A percentile compares a stretch with the other conserved stretches of the same genome.
These are phyloP conservation scores for Paramecium sonneborni DNA, from an alignment of 73 alveolate species.

Conservation along the genomic window DNA sequence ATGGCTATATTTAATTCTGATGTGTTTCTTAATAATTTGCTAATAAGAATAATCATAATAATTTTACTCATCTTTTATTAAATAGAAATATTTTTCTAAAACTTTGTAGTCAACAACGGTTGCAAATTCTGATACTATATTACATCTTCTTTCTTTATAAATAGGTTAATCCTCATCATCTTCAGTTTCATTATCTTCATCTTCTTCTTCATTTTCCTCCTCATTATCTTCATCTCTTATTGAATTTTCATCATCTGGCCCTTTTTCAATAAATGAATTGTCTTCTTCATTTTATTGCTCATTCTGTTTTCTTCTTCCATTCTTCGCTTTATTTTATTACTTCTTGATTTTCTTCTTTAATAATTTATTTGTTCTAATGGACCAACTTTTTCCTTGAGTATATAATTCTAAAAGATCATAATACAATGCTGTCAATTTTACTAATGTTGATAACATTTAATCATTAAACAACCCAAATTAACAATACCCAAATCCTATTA, in stretches of 20 bases:
- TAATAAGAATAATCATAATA: not conserved
- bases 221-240: not conserved
- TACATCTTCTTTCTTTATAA: conserved; percentile 62
- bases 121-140: conserved; percentile 57
- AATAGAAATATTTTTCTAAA: conserved; percentile 29
- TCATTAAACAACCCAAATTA: conserved; percentile 38
- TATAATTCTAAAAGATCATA: conserved; percentile 59
- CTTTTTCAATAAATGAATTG: conserved; percentile 49
- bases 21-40: conserved; percentile 46
- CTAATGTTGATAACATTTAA: conserved; percentile 22
- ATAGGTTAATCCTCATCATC: conserved; percentile 56
- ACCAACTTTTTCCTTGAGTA: conserved; percentile 52
- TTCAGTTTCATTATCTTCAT: conserved; percentile 55
- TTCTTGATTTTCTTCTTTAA: conserved; percentile 58
- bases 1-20: conserved; percentile 46
- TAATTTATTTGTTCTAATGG: conserved; percentile 51
- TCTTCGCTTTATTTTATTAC: not conserved
- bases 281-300: not conserved
- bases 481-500: conserved; percentile 59
- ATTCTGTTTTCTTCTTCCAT: not conserved
- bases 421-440: conserved; percentile 20
- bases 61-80: conserved; percentile 36
- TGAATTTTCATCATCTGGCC: not conserved
- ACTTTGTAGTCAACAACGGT: conserved; percentile 54
- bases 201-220: conserved; percentile 33